Conservation (phyloP, 257 asterid species). For the Penstemon newberryi region DNA sequence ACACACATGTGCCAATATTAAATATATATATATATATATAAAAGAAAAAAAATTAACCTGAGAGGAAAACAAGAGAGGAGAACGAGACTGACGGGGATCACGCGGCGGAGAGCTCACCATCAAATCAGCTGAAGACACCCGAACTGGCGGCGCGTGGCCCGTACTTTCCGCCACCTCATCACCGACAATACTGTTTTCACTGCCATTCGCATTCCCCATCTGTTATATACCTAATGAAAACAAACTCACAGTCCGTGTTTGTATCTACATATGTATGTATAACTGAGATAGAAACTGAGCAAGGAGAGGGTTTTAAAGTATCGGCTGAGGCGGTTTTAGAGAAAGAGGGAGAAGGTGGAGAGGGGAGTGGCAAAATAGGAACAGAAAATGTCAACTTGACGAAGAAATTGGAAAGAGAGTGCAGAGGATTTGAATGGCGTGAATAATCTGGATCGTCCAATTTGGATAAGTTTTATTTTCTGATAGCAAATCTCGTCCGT, state of each 20-base stretch:
- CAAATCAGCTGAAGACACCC: constrained; percentile 61
- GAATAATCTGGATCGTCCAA: constrained; percentile 37
- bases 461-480: constrained; percentile 50
- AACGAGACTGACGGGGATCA: constrained; percentile 50
- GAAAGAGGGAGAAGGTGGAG: too few relatives aligned
- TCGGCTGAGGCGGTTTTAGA: too few relatives aligned
- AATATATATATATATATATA: not conserved
- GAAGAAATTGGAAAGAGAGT: constrained; percentile 1
- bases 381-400: constrained; percentile 13
- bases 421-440: constrained; percentile 41
- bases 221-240: not conserved
- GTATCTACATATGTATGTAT: not conserved
- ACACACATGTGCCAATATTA: not conserved
- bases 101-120: constrained; percentile 71
- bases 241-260: not conserved
- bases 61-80: constrained; percentile 62
- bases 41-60: constrained; percentile 42
- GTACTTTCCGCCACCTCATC: constrained; percentile 32
- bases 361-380: constrained; percentile 21
- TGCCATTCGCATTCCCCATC: constrained; percentile 81
- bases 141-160: constrained; percentile 39
- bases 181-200: constrained; percentile 42
- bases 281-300: not conserved
- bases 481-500: too few relatives aligned
- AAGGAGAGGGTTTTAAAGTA: too few relatives aligned